Evolutionary conservation across 2,329 filamentous ascomycete genomes (phyloP).

Genomic region (Ceratocystis smalleyi): DNA sequence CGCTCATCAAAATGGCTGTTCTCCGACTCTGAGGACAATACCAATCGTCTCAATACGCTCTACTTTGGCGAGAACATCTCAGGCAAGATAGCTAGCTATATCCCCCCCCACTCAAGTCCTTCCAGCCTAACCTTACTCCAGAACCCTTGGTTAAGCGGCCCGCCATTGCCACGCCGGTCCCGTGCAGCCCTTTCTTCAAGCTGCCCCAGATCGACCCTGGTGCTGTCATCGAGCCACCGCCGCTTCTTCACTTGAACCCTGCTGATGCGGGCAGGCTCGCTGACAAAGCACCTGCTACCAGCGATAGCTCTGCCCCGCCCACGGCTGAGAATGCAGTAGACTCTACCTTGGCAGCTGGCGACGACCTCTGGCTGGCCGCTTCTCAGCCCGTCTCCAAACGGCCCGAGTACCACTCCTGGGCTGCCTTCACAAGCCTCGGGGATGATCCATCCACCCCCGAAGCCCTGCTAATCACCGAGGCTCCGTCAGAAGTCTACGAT

Average conservation of each 20-base stretch:
- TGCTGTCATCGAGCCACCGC: not conserved
- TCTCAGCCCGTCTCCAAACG: constrained; percentile 22
- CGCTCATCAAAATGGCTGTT: constrained; percentile 36
- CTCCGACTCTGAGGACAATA: constrained; percentile 21
- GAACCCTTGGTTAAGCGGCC: constrained; percentile 6
- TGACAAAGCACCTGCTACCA: not conserved
- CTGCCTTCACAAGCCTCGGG: constrained; percentile 38
- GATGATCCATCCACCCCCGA: constrained; percentile 24
- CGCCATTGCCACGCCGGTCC: constrained; percentile 6
- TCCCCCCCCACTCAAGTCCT: constrained; percentile 19
- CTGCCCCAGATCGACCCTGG: constrained; percentile 15
- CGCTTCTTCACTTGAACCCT: constrained; percentile 8
- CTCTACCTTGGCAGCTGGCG: not conserved
- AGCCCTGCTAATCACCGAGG: constrained; percentile 51
- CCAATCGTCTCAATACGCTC: constrained; percentile 19
- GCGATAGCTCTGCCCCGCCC: not conserved
- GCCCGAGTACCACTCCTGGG: constrained; percentile 50
- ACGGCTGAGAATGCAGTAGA: not conserved
- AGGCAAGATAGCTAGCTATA: not conserved
- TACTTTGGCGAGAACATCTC: constrained; percentile 32
- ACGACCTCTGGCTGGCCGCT: constrained; percentile 35
- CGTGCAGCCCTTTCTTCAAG: constrained; percentile 14
- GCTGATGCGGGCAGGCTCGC: not conserved
- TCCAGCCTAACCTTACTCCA: not conserved
- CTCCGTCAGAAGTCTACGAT: constrained; percentile 50